Base-by-base conservation (phyloP, 2,329 filamentous ascomycete species). In the Chaetomiaceae sp. region DNA sequence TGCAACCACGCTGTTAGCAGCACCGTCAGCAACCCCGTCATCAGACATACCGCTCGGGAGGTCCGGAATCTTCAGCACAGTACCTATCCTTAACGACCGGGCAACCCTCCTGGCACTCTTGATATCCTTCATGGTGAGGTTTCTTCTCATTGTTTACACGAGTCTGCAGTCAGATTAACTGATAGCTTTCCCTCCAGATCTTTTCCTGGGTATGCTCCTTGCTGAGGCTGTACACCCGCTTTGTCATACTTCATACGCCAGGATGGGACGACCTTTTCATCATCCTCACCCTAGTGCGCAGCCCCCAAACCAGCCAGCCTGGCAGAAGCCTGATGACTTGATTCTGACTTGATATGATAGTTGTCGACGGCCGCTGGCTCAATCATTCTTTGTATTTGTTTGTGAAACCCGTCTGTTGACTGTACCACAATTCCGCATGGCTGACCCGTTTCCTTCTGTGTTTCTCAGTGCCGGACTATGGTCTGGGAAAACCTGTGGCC, bases 251-350 rank as follows among this genome's bases (percentile, higher is more conserved):
- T 35, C 16, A 38, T 16, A 46, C 46, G 21, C 39, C 46, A 8
- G 48, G 45, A 25, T 53, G 46, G 46, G 51, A 53, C 42, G 51
- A 53, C 25, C n/a, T 53, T 8, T 53, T 53, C 17, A 38, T 53
- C 17, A 25, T 49, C 20, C 38, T 53, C 3, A 43, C 46, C 21
- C 10, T 53, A 31, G 37, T 53, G 33, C 17, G 44, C 27, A 38
- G 20, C 20, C 5, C 5, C 23, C 4, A 41, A 39, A 37, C 21
- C 20, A 13, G n/a, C n/a, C n/a, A n/a, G n/a, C n/a, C n/a, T n/a
- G n/a, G 23, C 23, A 25, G 23, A 9, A 23, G 16, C 12, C 42
- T 25, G 17, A 12, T 40, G 21, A 46, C 34, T 12, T 6, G 21
- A 39, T 27, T 16, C 8, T 38, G 30, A 33, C 30, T 33, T 13